phyloP scores from a whole-genome alignment of 371 early-diverging fungal genomes.

The Rhizopus delemar region DNA sequence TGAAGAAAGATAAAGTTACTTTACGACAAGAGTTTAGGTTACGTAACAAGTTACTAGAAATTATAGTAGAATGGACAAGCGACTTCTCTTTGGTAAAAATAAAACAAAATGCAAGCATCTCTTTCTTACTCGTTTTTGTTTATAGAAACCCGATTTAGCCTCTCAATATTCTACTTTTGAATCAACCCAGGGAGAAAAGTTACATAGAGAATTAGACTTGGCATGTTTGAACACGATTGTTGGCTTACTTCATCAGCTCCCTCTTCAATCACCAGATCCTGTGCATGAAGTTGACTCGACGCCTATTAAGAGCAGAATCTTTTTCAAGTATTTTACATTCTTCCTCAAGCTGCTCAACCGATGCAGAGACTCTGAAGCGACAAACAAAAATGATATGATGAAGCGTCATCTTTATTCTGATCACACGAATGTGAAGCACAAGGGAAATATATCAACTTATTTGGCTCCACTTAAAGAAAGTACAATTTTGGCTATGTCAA shows the following conservation, averaged over 20 bases:
- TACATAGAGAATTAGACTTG: conserved; percentile 79
- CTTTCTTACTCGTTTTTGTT: neutral
- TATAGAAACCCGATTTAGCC: conserved; percentile 39
- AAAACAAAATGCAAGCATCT: neutral
- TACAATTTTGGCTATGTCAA: conserved; percentile 85
- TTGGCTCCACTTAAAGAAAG: conserved; percentile 74
- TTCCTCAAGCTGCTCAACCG: conserved; percentile 85
- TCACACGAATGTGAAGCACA: conserved; percentile 9
- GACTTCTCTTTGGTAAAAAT: conserved; percentile 65
- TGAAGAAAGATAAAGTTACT: conserved; percentile 76
- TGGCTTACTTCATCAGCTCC: conserved; percentile 76
- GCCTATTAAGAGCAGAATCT: conserved; percentile 76
- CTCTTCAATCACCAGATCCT: conserved; percentile 77
- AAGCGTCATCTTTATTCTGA: conserved; percentile 18
- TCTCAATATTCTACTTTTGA: conserved; percentile 43
- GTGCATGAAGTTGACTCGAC: conserved; percentile 64
- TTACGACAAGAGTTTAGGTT: conserved; percentile 86
- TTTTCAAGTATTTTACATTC: conserved; percentile 86
- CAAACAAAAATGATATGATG: conserved; percentile 12
- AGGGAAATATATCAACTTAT: conserved; percentile 27
- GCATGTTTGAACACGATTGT: conserved; percentile 86
- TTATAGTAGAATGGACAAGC: conserved; percentile 86
- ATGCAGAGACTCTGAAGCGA: conserved; percentile 70
- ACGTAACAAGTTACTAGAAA: conserved; percentile 80
- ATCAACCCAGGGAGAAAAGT: conserved; percentile 53